phyloP scores from a whole-genome alignment of 345 rosid species.

The Gossypium mustelinum region DNA sequence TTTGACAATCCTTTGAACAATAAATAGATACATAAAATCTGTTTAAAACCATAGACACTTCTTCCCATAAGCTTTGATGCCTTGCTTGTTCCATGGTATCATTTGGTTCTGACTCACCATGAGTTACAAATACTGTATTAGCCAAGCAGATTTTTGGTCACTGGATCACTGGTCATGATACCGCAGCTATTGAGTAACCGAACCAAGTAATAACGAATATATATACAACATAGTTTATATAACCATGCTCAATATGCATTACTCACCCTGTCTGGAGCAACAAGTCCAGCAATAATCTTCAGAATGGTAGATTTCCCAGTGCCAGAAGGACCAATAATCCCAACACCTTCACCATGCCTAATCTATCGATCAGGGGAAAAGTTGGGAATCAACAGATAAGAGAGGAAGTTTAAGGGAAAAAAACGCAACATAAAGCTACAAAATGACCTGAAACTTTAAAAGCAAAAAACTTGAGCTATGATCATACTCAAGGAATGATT shows the following conservation, averaged over 20 bases:
- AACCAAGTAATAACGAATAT: neutral
- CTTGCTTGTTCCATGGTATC: too few species aligned
- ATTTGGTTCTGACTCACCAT: too few species aligned
- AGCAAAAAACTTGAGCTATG: neutral
- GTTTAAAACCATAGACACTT: too few species aligned
- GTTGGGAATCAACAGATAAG: neutral
- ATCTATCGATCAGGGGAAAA: slow-evolving; percentile 40
- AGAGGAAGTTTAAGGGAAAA: neutral
- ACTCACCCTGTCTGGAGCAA: slow-evolving; percentile 86
- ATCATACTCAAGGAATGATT: neutral
- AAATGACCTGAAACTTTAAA: neutral
- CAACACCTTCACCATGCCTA: slow-evolving; percentile 95
- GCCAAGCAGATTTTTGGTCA: too few species aligned
- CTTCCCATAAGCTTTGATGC: too few species aligned
- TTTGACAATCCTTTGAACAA: too few species aligned
- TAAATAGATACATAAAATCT: too few species aligned
- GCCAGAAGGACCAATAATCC: slow-evolving; percentile 97
- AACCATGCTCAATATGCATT: slow-evolving; percentile 6
- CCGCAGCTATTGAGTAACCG: too few species aligned
- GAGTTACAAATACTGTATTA: too few species aligned
- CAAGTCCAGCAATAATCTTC: slow-evolving; percentile 94
- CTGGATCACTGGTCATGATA: too few species aligned
- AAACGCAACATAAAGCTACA: neutral
- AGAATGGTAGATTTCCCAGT: slow-evolving; percentile 92
- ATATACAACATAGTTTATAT: neutral